Base-by-base conservation (phyloP, 2,329 filamentous ascomycete genomes). In the Rhinocladiella similis region DNA sequence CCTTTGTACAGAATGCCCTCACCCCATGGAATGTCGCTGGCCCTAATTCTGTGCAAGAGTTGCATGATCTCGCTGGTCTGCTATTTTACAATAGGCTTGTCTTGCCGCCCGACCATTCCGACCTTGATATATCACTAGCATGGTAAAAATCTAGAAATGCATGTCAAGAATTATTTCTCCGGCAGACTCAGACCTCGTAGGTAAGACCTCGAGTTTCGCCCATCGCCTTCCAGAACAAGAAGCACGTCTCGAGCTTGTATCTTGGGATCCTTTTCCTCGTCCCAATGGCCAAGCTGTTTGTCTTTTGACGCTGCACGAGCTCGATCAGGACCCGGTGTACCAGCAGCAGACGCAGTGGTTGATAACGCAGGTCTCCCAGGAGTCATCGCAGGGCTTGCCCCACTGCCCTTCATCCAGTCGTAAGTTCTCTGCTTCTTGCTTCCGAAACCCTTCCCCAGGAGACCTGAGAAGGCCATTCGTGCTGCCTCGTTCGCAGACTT, bases 211-310 rank as follows among this genome's bases (percentile, higher is more conserved):
- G 68, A 66, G 19, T 72, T 73, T 57, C 72, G 81, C 1, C 89
- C 88, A 69, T 96, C 90, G 49, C 85, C 79, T 71, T 96, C 92
- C 46, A 97, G 79, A 57, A 89, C 89, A 18, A 84, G 79, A 14
- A 96, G 78, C 77, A 91, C 86, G 71, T 97, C 93, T 53, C 93
- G 83, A 50, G 96, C 77, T 74, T 97, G 91, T 47, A 97, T 90
- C 22, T 87, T 86, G 63, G 81, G 83, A 29, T 90, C 91, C 68
- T 87, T 88, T 19, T 87, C 84, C 71, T 97, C 91, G 57, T 90
- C 83, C 82, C 87, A 90, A 14, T 82, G 80, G n/a, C 90, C 90
- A 36, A 90, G 75, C 51, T 85, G 83, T 51, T 85, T 84, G 20
- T 83, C 79, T 14, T 69, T 50, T 63, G 67, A 47, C 53, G 49